phyloP scores from a whole-genome alignment of 805 yeast genomes.

The Zygoascus tannicola region DNA sequence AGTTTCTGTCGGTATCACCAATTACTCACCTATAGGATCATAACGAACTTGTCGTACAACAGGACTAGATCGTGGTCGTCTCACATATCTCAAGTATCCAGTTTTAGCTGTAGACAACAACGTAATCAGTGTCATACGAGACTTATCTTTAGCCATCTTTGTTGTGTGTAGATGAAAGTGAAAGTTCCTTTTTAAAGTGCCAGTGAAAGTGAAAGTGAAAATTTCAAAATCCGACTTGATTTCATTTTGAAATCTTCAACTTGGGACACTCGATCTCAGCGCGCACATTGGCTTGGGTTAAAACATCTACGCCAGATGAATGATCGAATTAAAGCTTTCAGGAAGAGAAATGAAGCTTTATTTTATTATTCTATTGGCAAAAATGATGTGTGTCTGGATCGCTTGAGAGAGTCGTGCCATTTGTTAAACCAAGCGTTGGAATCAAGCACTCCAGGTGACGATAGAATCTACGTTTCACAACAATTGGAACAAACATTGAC shows the following conservation, averaged over 20 bases:
- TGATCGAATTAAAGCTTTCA: not conserved
- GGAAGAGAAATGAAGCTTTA: constrained; percentile 8
- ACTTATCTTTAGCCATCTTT: not conserved
- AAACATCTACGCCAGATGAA: not conserved
- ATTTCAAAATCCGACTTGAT: too few relatives aligned
- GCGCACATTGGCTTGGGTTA: too few relatives aligned
- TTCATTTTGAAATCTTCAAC: too few relatives aligned
- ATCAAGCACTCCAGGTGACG: not conserved
- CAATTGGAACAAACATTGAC: constrained; percentile 4
- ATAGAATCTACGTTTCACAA: constrained; percentile 1
- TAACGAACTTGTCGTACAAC: constrained; percentile 73
- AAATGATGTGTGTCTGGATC: constrained; percentile 6
- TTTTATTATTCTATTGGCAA: constrained; percentile 15
- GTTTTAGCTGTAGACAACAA: constrained; percentile 84
- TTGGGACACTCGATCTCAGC: too few relatives aligned
- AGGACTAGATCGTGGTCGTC: constrained; percentile 74
- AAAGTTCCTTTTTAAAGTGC: not conserved
- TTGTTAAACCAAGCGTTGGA: constrained; percentile 1
- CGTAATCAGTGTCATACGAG: constrained; percentile 54
- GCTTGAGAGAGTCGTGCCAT: constrained; percentile 7
- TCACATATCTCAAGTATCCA: constrained; percentile 73
- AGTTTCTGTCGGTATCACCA: not conserved
- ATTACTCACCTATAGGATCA: constrained; percentile 53
- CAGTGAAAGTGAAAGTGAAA: not conserved
- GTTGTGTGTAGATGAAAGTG: not conserved